A percentile compares a stretch with the other conserved stretches of the same genome.
These are phyloP conservation scores for Clohesyomyces aquaticus DNA, from an alignment of 495 filamentous ascomycete genomes.

Conservation along the genomic window DNA sequence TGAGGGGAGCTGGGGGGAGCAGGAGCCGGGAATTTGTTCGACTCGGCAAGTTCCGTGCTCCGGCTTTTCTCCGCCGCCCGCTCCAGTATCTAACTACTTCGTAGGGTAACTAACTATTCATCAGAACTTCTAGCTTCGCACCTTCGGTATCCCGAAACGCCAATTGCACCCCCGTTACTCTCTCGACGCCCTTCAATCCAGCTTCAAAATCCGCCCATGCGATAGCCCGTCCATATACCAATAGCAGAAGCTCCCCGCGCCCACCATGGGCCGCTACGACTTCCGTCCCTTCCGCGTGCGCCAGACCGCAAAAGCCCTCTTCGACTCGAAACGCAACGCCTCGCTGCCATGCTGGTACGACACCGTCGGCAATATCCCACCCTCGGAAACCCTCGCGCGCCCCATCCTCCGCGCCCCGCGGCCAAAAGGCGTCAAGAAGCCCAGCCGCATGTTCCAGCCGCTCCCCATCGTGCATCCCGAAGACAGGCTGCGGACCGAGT, in stretches of 20 bases:
- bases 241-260: slow-evolving; percentile 3
- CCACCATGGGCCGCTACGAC: slow-evolving; percentile 68
- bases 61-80: slow-evolving; percentile 20
- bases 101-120: too few species aligned
- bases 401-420: slow-evolving; percentile 48
- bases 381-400: slow-evolving; percentile 74
- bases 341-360: slow-evolving; percentile 74
- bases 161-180: neutral
- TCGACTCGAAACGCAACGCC: slow-evolving; percentile 55
- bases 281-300: slow-evolving; percentile 75
- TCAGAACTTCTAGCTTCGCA: too few species aligned
- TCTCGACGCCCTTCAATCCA: neutral
- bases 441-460: slow-evolving; percentile 79
- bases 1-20: neutral
- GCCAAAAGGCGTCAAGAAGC: slow-evolving; percentile 48
- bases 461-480: slow-evolving; percentile 80
- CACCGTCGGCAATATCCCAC: slow-evolving; percentile 74
- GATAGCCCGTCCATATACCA: neutral
- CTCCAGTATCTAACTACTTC: too few species aligned
- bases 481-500: slow-evolving; percentile 75
- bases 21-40: slow-evolving; percentile 18
- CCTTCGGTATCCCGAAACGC: too few species aligned
- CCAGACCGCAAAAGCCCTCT: slow-evolving; percentile 62
- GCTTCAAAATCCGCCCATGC: neutral
- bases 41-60: slow-evolving; percentile 25